phyloP scores from a whole-genome alignment of 768 basidiomycete species.

The Russula dissimulans region DNA sequence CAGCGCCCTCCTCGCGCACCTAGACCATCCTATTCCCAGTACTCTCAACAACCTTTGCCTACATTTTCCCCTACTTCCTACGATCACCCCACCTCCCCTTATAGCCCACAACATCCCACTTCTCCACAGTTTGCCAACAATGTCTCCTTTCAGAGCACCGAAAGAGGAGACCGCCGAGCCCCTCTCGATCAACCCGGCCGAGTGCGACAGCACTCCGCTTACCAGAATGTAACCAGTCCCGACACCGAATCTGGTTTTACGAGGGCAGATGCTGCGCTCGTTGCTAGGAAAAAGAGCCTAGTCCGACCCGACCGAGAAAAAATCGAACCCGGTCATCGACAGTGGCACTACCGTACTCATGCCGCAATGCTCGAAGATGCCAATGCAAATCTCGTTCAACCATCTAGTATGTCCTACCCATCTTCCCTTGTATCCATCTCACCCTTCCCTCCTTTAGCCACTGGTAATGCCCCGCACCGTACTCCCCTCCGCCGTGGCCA shows the following conservation, averaged over 20 bases:
- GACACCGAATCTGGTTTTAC: slow-evolving; percentile 26
- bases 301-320: slow-evolving; percentile 92
- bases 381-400: slow-evolving; percentile 59
- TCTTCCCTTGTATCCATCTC: slow-evolving; percentile 14
- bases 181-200: slow-evolving; percentile 48
- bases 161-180: slow-evolving; percentile 59
- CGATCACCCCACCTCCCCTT: slow-evolving; percentile 15
- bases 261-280: slow-evolving; percentile 39
- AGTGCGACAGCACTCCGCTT: slow-evolving; percentile 36
- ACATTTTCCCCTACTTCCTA: slow-evolving; percentile 23
- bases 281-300: slow-evolving; percentile 83
- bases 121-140: slow-evolving; percentile 24
- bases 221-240: slow-evolving; percentile 32
- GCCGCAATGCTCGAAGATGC: slow-evolving; percentile 71
- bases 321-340: slow-evolving; percentile 88
- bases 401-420: slow-evolving; percentile 60
- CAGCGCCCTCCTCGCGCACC: slow-evolving; percentile 32
- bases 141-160: slow-evolving; percentile 61
- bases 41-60: slow-evolving; percentile 21
- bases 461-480: slow-evolving; percentile 67
- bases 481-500: slow-evolving; percentile 67
- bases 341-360: slow-evolving; percentile 90
- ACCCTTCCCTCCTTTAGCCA: slow-evolving; percentile 36
- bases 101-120: slow-evolving; percentile 20
- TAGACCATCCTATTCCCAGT: slow-evolving; percentile 23